Percentiles rank a stretch among this genome's conserved stretches.
Conservation (phyloP, 306 rosid genomes). For the Lablab purpureus region DNA sequence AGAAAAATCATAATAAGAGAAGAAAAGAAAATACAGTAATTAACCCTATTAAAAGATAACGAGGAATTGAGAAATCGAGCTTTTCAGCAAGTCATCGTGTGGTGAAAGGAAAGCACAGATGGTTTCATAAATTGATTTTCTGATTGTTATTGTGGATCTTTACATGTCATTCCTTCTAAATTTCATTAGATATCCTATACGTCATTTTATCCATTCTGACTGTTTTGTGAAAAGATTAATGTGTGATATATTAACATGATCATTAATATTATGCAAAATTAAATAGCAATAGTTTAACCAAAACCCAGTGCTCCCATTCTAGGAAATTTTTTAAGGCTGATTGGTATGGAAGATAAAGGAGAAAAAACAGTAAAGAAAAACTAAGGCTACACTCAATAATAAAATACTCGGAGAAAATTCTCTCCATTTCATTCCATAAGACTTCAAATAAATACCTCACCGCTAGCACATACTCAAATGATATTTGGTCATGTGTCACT, state of each 20-base stretch:
- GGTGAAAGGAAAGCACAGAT: not conserved
- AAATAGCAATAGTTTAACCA: not conserved
- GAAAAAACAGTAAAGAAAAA: too few species aligned
- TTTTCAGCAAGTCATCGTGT: not conserved
- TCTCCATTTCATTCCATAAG: too few species aligned
- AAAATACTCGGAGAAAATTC: too few species aligned
- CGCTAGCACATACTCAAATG: too few species aligned
- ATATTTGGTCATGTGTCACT: too few species aligned
- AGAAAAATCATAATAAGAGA: not conserved
- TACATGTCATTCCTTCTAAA: not conserved
- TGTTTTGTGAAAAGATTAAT: not conserved
- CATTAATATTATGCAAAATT: constrained; percentile 9
- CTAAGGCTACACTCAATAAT: too few species aligned
- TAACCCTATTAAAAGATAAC: not conserved
- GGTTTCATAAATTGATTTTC: not conserved
- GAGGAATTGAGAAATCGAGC: not conserved
- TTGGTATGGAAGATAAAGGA: too few species aligned
- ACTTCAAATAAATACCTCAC: too few species aligned
- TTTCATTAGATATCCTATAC: not conserved
- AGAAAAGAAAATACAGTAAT: not conserved
- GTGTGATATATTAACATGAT: not conserved
- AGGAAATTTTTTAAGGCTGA: too few species aligned
- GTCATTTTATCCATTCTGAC: not conserved
- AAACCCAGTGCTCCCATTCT: not conserved
- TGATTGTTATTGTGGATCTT: not conserved